Conservation (phyloP, 176 grass and related monocot genomes). For the Eleusine indica region DNA sequence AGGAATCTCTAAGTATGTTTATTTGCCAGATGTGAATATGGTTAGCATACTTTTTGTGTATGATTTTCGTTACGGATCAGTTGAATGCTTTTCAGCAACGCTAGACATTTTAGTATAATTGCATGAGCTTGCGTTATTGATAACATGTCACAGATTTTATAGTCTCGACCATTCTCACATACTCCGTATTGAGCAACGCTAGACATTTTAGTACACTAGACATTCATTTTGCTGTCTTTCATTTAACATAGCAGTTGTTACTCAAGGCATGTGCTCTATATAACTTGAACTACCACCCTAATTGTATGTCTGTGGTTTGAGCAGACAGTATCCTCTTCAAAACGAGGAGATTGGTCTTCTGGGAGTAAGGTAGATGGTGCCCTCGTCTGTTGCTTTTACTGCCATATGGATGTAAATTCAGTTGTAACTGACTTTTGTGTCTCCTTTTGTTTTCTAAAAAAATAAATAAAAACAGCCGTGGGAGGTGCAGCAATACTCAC, state of each 20-base stretch:
- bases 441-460: not conserved
- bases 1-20: constrained; percentile 1
- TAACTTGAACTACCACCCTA: constrained; percentile 19
- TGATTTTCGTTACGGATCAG: not conserved
- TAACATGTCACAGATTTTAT: not conserved
- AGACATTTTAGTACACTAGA: too few relatives aligned
- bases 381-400: constrained; percentile 3
- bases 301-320: constrained; percentile 35
- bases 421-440: constrained; percentile 26
- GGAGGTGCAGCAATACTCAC: constrained; percentile 56
- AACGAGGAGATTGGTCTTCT: constrained; percentile 56
- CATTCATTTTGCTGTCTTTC: not conserved
- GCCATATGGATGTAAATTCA: constrained; percentile 1
- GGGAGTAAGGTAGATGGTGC: constrained; percentile 52
- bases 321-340: constrained; percentile 32
- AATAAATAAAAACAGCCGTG: constrained; percentile 43
- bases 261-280: not conserved
- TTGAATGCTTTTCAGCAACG: not conserved
- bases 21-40: not conserved
- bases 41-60: not conserved
- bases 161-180: not conserved
- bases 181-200: too few relatives aligned
- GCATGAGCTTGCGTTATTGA: not conserved
- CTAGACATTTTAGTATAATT: not conserved
- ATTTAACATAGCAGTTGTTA: not conserved